A percentile compares a stretch with the other conserved stretches of the same genome.
phyloP scores from a whole-genome alignment of 768 basidiomycete genomes.

The Russula olivacea region DNA sequence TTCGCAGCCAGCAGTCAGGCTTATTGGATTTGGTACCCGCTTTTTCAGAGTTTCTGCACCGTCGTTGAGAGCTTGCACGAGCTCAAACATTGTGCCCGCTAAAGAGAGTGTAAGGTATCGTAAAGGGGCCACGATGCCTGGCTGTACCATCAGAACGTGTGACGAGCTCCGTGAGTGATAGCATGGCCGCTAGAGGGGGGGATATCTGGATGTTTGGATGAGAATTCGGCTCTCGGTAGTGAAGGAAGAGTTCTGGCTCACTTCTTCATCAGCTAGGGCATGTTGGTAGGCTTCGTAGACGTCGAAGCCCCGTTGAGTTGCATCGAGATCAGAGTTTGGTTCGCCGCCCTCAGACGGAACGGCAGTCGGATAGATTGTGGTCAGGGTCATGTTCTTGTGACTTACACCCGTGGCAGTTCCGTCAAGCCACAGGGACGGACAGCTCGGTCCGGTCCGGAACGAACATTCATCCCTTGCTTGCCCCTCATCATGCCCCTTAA shows the following conservation, averaged over 20 bases:
- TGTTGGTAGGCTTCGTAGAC: conserved; percentile 50
- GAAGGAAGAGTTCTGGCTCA: conserved; percentile 32
- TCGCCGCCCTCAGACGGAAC: background rate
- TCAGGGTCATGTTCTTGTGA: conserved; percentile 7
- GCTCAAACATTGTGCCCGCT: conserved; percentile 93
- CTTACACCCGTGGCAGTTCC: background rate
- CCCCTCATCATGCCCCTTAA: background rate
- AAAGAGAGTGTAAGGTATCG: conserved; percentile 19
- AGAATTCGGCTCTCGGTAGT: background rate
- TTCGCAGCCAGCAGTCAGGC: conserved; percentile 83
- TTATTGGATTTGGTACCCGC: conserved; percentile 70
- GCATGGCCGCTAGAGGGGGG: conserved; percentile 81
- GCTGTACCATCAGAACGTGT: conserved; percentile 66
- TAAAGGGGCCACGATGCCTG: background rate
- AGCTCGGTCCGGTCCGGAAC: conserved; percentile 2
- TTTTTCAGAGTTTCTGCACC: conserved; percentile 59
- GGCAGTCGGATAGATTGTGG: conserved; percentile 7
- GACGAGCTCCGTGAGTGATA: conserved; percentile 77
- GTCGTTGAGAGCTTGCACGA: conserved; percentile 75
- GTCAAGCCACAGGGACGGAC: background rate
- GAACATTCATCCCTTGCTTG: background rate
- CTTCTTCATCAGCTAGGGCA: conserved; percentile 61
- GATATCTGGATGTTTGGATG: conserved; percentile 47
- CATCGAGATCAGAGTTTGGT: conserved; percentile 5
- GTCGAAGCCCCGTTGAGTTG: conserved; percentile 34